Evolutionary conservation across 1,139 yeast genomes (phyloP), one percentile per base, ranked within the genome.

Genomic region (Pichia sp.): DNA sequence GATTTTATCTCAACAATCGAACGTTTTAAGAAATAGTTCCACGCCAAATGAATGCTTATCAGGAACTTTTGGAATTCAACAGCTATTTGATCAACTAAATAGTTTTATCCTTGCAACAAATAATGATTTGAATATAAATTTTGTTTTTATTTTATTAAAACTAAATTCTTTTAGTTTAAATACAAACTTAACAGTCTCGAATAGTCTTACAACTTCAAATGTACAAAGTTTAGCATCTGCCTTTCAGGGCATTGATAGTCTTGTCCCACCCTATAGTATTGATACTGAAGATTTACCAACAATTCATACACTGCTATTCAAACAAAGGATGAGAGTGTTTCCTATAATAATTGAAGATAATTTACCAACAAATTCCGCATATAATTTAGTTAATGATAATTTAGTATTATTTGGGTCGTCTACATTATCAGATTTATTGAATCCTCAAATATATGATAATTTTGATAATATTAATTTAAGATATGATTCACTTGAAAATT

Each of bases 131-230:
- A 68, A 74, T 22, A 84, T 78, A 2, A 74, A 78, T 56, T 56
- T 78, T 30, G 38, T 85, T n/a, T 69, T 71, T 40, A 31, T 87
- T 23, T 59, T 81, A n/a, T 57, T 82, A 45, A 72, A 73, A 47
- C 63, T 78, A 45, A 66, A 65, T 48, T 53, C 59, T 4, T 40
- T 60, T 3, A 22, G 37, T 4, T 36, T 35, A 8, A n/a, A 26
- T 8, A 22, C 39, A 11, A 44, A 42, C n/a, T n/a, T 12, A 1
- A 39, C 40, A 8, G 7, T 30, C 8, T 9, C 35, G 5, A 2
- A 27, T 3, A n/a, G n/a, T n/a, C 35, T 30, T 8, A 35, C 28
- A 3, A 30, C 32, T 5, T 43, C 50, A 4, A 49, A 40, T 32
- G 43, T 48, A 31, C 49, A 41, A 8, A 39, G 30, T 10, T 47